Percentiles rank a stretch among this genome's conserved stretches.
phyloP scores from a whole-genome alignment of 1,284 basidiomycete genomes.

The Trichosporon sp. region DNA sequence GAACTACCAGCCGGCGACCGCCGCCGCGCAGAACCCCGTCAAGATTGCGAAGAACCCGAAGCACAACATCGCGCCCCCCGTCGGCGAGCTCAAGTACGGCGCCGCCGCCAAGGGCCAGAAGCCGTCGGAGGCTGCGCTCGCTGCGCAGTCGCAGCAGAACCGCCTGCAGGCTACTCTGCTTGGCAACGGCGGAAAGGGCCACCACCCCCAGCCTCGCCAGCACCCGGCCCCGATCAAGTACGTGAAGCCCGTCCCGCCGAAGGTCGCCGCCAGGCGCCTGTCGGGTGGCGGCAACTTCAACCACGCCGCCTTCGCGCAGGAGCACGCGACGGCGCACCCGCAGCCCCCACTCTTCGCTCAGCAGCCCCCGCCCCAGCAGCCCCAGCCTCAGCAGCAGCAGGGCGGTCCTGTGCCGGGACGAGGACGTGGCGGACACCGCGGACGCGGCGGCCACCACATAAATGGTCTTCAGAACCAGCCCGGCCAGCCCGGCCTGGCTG shows the following conservation, averaged over 20 bases:
- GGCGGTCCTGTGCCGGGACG: neutral
- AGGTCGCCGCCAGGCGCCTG: neutral
- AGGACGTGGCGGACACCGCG: neutral
- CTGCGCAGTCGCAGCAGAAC: slow-evolving; percentile 26
- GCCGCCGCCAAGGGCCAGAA: slow-evolving; percentile 43
- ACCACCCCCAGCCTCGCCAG: slow-evolving; percentile 13
- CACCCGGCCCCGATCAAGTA: slow-evolving; percentile 15
- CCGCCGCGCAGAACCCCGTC: slow-evolving; percentile 33
- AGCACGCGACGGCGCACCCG: neutral
- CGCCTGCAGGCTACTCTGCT: slow-evolving; percentile 32
- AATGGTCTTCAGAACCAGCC: neutral
- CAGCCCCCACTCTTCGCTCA: neutral
- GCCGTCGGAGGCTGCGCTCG: slow-evolving; percentile 13
- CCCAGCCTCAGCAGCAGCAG: neutral
- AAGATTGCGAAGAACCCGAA: slow-evolving; percentile 62
- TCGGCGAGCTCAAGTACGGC: slow-evolving; percentile 34
- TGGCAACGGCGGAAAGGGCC: slow-evolving; percentile 16
- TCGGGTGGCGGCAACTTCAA: neutral
- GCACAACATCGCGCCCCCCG: slow-evolving; percentile 12
- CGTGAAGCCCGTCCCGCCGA: slow-evolving; percentile 18
- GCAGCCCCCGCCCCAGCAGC: neutral
- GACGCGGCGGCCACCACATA: neutral
- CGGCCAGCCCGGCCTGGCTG: neutral
- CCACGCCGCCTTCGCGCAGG: slow-evolving; percentile 5
- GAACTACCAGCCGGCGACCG: slow-evolving; percentile 59